Percentiles rank a stretch among this genome's conserved stretches.
phyloP scores from a whole-genome alignment of 2,329 filamentous ascomycete species.

The Cercospora sesami region DNA sequence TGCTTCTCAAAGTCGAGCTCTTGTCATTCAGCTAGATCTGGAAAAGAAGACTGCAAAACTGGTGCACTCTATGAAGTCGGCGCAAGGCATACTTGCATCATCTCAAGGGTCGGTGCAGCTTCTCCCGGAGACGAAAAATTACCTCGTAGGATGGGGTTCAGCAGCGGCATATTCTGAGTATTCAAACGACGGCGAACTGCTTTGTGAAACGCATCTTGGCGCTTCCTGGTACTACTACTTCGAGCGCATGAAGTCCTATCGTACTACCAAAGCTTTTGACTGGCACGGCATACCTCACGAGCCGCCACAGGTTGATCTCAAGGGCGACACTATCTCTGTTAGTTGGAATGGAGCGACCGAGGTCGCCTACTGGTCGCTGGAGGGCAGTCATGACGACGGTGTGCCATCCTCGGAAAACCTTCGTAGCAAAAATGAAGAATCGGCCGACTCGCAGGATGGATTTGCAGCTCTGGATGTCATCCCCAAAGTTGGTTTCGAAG shows the following conservation, averaged over 20 bases:
- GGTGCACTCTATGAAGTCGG: slow-evolving; percentile 47
- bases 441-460: not conserved
- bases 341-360: slow-evolving; percentile 56
- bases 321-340: slow-evolving; percentile 47
- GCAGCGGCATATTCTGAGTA: slow-evolving; percentile 53
- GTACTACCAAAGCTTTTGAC: slow-evolving; percentile 39
- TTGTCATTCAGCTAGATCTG: slow-evolving; percentile 43
- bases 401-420: slow-evolving; percentile 71
- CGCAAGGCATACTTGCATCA: slow-evolving; percentile 45
- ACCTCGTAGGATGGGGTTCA: slow-evolving; percentile 60
- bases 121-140: slow-evolving; percentile 47
- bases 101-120: slow-evolving; percentile 56
- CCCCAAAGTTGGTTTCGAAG: slow-evolving; percentile 32
- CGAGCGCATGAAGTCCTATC: slow-evolving; percentile 42
- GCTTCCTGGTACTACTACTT: slow-evolving; percentile 34
- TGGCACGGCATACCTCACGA: slow-evolving; percentile 33
- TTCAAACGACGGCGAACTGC: slow-evolving; percentile 41
- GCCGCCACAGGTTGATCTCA: slow-evolving; percentile 30
- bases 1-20: slow-evolving; percentile 41
- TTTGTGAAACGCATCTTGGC: slow-evolving; percentile 49
- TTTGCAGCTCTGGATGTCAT: slow-evolving; percentile 26
- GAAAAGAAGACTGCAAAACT: slow-evolving; percentile 47
- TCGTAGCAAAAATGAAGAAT: slow-evolving; percentile 69
- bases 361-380: slow-evolving; percentile 47
- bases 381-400: slow-evolving; percentile 23